Evolutionary conservation across 257 asterid species (phyloP), one percentile per base, ranked within the genome.

Genomic region (Linaria vulgaris): DNA sequence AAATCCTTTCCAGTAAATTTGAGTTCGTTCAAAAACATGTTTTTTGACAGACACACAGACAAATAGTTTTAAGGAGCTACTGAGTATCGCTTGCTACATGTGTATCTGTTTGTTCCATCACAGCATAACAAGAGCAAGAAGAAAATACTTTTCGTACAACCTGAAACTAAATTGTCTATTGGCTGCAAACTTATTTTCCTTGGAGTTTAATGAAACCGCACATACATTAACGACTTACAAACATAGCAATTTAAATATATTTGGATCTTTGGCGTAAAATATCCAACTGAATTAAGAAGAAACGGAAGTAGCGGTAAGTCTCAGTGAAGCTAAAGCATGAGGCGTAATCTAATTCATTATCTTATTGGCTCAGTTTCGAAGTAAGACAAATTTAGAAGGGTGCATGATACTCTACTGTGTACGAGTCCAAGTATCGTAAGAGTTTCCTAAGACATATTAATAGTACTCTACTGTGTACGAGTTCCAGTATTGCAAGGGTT

Each of bases 71-170:
- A 31, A 1, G n/a, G 11, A 41, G 50, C 27, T 25, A 34, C 17
- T 15, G 19, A 24, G 4, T 6, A 17, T 50, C 24, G 37, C 52
- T 22, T 52, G 55, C 12, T 69, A 30, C 19, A 62, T 34, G 56
- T 56, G 34, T 9, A 43, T 16, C 9, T 38, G 16, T 24, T 16
- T 3, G 3, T 37, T 63, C 71, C 62, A 25, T 38, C 47, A 56
- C 3, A 61, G 50, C 43, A 27, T 25, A 59, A 66, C 56, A 67
- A 63, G 12, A 54, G 58, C 22, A 38, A 25, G 71, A 41, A 45
- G 54, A 44, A 55, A 56, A 41, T 27, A 55, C 22, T 27, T 20
- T 19, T 49, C 16, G 12, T 25, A n/a, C 23, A 44, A 53, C 4
- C 10, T 24, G 19, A 61, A 43, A 27, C 43, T 25, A 9, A 13